phyloP scores from a whole-genome alignment of 176 grass and related monocot species.

The Guadua angustifolia region DNA sequence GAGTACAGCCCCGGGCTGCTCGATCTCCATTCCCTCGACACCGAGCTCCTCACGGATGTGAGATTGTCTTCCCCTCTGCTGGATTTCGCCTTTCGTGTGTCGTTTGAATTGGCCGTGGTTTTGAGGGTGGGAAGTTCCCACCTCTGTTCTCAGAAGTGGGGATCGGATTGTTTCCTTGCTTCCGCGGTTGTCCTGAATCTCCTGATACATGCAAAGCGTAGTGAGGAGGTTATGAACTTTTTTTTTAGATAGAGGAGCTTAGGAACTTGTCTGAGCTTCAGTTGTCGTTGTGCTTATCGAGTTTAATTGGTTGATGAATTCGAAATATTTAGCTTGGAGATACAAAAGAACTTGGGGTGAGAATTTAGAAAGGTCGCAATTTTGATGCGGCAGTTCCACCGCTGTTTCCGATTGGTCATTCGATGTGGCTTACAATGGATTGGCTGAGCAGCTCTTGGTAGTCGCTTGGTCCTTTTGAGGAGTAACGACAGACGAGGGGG shows the following conservation, averaged over 20 bases:
- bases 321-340: not conserved
- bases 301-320: not conserved
- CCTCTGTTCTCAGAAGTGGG: not conserved
- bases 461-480: too few relatives aligned
- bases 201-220: not conserved
- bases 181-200: not conserved
- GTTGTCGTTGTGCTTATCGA: not conserved
- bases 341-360: too few relatives aligned
- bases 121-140: not conserved
- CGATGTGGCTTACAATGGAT: too few relatives aligned
- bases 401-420: too few relatives aligned
- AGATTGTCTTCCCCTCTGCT: not conserved
- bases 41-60: conserved; percentile 62
- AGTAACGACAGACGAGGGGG: too few relatives aligned
- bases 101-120: not conserved
- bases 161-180: not conserved
- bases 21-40: conserved; percentile 63
- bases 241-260: not conserved
- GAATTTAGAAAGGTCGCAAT: too few relatives aligned
- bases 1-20: conserved; percentile 56
- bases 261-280: not conserved
- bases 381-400: too few relatives aligned
- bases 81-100: not conserved
- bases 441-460: too few relatives aligned
- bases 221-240: not conserved